These are phyloP conservation scores for Colletotrichum australisinense DNA, from an alignment of 2,329 filamentous ascomycete genomes.

Conservation along the genomic window DNA sequence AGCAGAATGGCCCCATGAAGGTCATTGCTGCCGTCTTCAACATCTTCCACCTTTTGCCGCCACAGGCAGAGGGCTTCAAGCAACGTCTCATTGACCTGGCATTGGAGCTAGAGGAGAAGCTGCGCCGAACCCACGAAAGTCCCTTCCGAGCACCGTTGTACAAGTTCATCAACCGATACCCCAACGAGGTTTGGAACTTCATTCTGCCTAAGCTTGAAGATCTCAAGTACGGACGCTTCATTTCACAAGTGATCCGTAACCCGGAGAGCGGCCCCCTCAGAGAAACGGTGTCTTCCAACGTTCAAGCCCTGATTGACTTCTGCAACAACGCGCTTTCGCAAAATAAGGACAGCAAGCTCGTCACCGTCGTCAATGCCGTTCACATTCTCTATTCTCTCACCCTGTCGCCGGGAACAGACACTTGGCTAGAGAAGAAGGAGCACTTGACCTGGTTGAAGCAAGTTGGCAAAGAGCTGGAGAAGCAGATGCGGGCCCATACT, in stretches of 20 bases:
- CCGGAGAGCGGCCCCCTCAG: conserved; percentile 80
- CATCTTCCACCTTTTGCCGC: conserved; percentile 95
- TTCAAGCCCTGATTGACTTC: conserved; percentile 76
- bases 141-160: conserved; percentile 92
- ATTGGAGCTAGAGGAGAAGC: conserved; percentile 85
- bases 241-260: conserved; percentile 86
- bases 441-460: conserved; percentile 69
- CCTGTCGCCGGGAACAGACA: conserved; percentile 70
- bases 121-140: conserved; percentile 89
- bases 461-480: conserved; percentile 83
- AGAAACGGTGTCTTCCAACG: conserved; percentile 78
- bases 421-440: conserved; percentile 79
- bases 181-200: conserved; percentile 86
- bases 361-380: conserved; percentile 86
- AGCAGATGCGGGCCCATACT: conserved; percentile 75
- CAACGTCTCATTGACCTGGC: conserved; percentile 90
- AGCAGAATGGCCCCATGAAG: conserved; percentile 93
- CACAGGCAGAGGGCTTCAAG: conserved; percentile 91
- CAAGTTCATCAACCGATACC: conserved; percentile 93
- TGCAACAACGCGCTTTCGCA: conserved; percentile 73
- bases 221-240: conserved; percentile 87
- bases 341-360: conserved; percentile 75
- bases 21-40: conserved; percentile 95
- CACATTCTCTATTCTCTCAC: conserved; percentile 86
- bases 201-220: conserved; percentile 85